Evolutionary conservation across 1,284 basidiomycete genomes (phyloP), one percentile per base, ranked within the genome.

Genomic region (Moesziomyces parantarcticus): DNA sequence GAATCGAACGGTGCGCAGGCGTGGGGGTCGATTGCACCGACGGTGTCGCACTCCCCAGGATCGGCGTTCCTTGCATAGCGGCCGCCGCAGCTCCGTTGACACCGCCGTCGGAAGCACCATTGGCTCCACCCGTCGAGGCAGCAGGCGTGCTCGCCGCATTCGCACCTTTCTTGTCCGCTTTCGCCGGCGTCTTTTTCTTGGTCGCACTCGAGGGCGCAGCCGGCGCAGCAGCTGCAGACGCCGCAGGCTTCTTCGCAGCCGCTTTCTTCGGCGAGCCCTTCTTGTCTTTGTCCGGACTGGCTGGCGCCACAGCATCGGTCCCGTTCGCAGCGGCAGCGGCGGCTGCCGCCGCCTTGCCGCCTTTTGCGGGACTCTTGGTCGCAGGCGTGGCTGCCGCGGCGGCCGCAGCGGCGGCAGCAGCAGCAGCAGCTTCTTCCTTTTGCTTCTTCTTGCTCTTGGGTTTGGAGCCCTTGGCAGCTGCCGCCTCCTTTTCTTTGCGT

Each of bases 381-480:
- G 42, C 54, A 39, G 58, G 44, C 22, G 67, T 49, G 20, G 57
- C 50, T 8, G 62, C 63, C 16, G 57, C 54, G 22, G 58, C 59
- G 8, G 52, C 53, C 3, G 64, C 74, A 8, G 61, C 65, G 5
- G 66, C 65, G 7, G 67, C 54, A 6, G 57, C 60, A 14, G 62
- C 67, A 16, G 68, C 65, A 23, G 71, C 63, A 26, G 63, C 67
- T 20, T 67, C 72, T 25, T 75, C 72, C 59, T 78, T 66, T 36
- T 66, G 58, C 59, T 71, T 75, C 57, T 75, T 76, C 70, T 76
- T 78, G 42, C 57, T 75, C 59, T 75, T 77, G n/a, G 49, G 48
- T 34, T 67, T 76, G 7, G 49, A 41, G 3, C 46, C 44, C 55
- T 70, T 66, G 16, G 58, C 61, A 25, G 61, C 67, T 23, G 67